A percentile compares a stretch with the other conserved stretches of the same genome.
These are phyloP conservation scores for Pythium apleroticum DNA, from an alignment of 352 stramenopile genomes.

Conservation along the genomic window DNA sequence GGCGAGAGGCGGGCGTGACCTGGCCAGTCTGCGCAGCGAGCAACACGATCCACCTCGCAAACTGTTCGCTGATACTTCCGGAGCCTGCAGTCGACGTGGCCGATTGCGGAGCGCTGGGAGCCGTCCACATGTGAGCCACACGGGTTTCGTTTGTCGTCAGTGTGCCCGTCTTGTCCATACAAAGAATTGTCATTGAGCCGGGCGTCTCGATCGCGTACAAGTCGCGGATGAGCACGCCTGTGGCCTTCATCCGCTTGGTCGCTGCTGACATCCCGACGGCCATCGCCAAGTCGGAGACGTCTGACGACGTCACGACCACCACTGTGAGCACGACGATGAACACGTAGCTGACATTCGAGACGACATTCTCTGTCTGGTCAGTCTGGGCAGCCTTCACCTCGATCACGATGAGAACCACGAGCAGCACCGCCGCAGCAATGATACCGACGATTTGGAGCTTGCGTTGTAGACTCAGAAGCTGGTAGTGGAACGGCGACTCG, in stretches of 20 bases:
- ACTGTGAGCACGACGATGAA: conserved; percentile 81
- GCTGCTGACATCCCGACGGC: conserved; percentile 84
- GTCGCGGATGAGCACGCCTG: conserved; percentile 95
- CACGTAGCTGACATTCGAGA: background rate
- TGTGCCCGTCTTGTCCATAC: conserved; percentile 94
- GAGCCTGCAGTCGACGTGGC: background rate
- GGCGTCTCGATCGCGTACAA: conserved; percentile 95
- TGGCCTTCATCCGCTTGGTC: conserved; percentile 93
- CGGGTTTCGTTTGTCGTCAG: conserved; percentile 95
- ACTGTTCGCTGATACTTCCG: conserved; percentile 18
- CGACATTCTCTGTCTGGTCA: background rate
- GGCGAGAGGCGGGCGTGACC: background rate
- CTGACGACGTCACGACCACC: conserved; percentile 78
- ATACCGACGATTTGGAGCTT: conserved; percentile 43
- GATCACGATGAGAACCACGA: conserved; percentile 60
- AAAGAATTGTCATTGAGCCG: conserved; percentile 95
- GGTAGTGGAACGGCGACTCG: conserved; percentile 54
- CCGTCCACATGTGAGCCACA: conserved; percentile 55
- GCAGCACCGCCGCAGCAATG: conserved; percentile 44
- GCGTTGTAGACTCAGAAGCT: conserved; percentile 64
- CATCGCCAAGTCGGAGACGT: conserved; percentile 86
- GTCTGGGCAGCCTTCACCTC: conserved; percentile 49
- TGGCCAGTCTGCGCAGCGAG: background rate
- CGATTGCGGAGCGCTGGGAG: conserved; percentile 15
- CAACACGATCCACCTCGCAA: background rate